Percentiles rank a stretch among this genome's conserved stretches.
These are phyloP conservation scores for Urtica urens DNA, from an alignment of 306 rosid genomes.

Conservation along the genomic window DNA sequence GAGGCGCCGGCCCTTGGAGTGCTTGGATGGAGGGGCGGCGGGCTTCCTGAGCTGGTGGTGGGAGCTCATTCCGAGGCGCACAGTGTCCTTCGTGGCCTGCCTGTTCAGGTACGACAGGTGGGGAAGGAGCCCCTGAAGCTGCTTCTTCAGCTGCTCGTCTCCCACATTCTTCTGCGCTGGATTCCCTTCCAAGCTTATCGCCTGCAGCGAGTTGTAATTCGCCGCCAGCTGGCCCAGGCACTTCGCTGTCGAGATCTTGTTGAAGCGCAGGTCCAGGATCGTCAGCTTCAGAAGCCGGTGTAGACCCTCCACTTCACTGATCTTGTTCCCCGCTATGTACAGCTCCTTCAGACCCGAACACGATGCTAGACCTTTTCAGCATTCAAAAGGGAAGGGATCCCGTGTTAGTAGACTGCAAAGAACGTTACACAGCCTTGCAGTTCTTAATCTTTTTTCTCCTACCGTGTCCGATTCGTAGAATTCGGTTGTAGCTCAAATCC, in stretches of 20 bases:
- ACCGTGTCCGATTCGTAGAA: constrained; percentile 86
- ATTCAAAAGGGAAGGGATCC: constrained; percentile 3
- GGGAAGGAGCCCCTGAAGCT: constrained; percentile 86
- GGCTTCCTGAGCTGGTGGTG: constrained; percentile 61
- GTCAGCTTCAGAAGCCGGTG: constrained; percentile 81
- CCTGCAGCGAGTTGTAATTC: constrained; percentile 74
- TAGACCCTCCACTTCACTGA: constrained; percentile 93
- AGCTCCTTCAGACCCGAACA: constrained; percentile 85
- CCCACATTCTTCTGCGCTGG: constrained; percentile 93
- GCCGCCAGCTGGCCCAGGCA: constrained; percentile 97
- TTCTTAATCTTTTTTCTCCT: constrained; percentile 7
- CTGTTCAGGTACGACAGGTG: constrained; percentile 71
- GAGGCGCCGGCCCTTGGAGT: constrained; percentile 40
- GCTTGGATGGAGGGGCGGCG: constrained; percentile 31
- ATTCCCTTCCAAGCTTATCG: constrained; percentile 85
- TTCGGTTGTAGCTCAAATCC: constrained; percentile 83
- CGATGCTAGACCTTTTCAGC: constrained; percentile 67
- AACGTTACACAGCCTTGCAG: too few relatives aligned
- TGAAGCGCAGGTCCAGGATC: constrained; percentile 73
- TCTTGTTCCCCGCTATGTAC: constrained; percentile 90
- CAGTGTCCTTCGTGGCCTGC: constrained; percentile 45
- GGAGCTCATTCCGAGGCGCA: constrained; percentile 48
- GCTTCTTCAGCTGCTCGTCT: constrained; percentile 81
- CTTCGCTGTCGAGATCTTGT: constrained; percentile 85
- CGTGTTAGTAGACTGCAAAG: too few relatives aligned